phyloP scores from a whole-genome alignment of 1,284 basidiomycete species.

The Ceratobasidium sp. region DNA sequence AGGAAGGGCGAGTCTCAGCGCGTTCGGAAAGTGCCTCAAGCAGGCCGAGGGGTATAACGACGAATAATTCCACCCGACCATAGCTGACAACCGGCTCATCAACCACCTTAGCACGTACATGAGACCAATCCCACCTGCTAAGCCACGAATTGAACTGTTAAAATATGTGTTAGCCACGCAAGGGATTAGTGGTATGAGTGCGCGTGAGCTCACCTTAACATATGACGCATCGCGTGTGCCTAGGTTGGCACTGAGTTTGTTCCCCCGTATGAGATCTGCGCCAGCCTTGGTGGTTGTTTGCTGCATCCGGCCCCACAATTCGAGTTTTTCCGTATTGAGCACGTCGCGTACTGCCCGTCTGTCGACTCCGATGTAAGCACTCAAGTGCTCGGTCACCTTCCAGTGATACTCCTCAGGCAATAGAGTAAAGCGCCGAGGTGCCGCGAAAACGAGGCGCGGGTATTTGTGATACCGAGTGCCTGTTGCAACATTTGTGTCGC shows the following conservation, averaged over 20 bases:
- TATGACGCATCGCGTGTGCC: constrained; percentile 5
- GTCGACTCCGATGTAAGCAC: not conserved
- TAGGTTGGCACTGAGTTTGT: not conserved
- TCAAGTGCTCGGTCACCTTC: not conserved
- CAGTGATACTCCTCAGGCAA: not conserved
- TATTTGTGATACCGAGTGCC: not conserved
- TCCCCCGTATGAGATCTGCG: constrained; percentile 5
- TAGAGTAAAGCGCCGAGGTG: not conserved
- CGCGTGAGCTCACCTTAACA: not conserved
- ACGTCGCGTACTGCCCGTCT: not conserved
- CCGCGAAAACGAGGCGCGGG: constrained; percentile 10
- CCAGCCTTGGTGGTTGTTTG: not conserved
- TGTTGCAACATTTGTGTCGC: not conserved
- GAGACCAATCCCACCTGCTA: not conserved
- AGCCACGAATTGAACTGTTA: not conserved
- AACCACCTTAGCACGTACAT: not conserved
- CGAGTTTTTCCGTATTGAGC: not conserved
- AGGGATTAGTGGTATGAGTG: not conserved
- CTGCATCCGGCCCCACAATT: constrained; percentile 17
- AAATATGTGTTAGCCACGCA: not conserved
- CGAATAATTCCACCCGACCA: not conserved
- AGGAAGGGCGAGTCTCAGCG: not conserved
- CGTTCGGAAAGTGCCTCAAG: not conserved
- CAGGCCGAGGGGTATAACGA: constrained; percentile 4
- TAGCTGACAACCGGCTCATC: not conserved